Conservation (phyloP, 1,284 basidiomycete genomes). For the Ceratobasidium sp. region DNA sequence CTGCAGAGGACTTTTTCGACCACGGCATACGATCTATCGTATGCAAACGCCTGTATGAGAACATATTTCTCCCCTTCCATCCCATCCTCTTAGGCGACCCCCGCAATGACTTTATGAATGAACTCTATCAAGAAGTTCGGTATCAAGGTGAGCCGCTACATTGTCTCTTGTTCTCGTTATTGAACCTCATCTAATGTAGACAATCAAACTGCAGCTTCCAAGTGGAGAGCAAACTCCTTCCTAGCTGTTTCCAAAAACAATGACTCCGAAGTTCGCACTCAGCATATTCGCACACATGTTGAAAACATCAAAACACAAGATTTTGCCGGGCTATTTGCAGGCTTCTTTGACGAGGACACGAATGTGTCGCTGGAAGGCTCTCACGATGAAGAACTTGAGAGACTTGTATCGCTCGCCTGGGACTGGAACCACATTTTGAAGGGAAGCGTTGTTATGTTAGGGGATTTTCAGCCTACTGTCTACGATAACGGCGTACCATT, state of each 20-base stretch:
- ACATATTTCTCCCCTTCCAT: constrained; percentile 33
- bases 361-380: neutral
- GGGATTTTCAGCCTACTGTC: constrained; percentile 25
- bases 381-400: neutral
- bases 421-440: constrained; percentile 22
- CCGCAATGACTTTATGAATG: neutral
- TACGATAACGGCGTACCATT: neutral
- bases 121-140: neutral
- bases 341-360: neutral
- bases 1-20: constrained; percentile 30
- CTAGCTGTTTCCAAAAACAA: constrained; percentile 10
- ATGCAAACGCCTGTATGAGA: constrained; percentile 8
- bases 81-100: neutral
- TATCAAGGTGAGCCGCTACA: constrained; percentile 1
- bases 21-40: constrained; percentile 7
- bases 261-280: neutral
- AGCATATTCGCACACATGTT: neutral
- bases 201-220: neutral
- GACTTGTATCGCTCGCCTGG: constrained; percentile 7
- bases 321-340: neutral
- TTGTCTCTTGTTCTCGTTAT: too few species aligned
- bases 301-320: neutral
- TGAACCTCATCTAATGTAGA: neutral
- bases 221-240: constrained; percentile 24
- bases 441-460: constrained; percentile 11